Conservation (phyloP, 768 basidiomycete species). For the Cystobasidiopsis lactophilus region DNA sequence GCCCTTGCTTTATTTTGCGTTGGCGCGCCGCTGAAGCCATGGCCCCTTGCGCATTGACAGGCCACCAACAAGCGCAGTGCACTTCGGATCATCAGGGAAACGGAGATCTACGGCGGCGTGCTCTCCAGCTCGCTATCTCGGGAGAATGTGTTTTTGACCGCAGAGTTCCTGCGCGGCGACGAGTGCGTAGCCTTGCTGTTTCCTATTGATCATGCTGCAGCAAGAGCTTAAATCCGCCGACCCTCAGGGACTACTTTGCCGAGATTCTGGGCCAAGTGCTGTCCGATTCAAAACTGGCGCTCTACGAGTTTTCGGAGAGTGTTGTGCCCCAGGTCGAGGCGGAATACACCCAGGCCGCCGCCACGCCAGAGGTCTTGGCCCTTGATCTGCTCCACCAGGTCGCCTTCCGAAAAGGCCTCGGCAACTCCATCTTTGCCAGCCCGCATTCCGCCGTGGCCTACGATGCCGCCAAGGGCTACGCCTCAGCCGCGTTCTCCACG, state of each 20-base stretch:
- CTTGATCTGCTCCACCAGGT: constrained; percentile 69
- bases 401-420: constrained; percentile 87
- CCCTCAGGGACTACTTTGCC: constrained; percentile 58
- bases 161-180: constrained; percentile 84
- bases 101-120: constrained; percentile 79
- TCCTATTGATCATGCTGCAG: neutral
- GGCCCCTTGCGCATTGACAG: constrained; percentile 27
- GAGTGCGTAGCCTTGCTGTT: constrained; percentile 42
- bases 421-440: constrained; percentile 68
- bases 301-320: constrained; percentile 30
- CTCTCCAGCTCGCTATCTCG: constrained; percentile 61
- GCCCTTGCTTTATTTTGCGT: too few species aligned
- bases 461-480: constrained; percentile 40
- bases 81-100: constrained; percentile 71
- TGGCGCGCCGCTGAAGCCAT: neutral
- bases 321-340: constrained; percentile 39
- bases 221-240: neutral
- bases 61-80: constrained; percentile 68
- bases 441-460: constrained; percentile 33
- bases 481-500: constrained; percentile 47
- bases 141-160: constrained; percentile 78
- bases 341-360: constrained; percentile 41
- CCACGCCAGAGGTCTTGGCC: constrained; percentile 44
- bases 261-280: constrained; percentile 67
- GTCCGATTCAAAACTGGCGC: constrained; percentile 46